Base-by-base conservation (phyloP, 1,139 yeast species). In the Candida glucosophila region DNA sequence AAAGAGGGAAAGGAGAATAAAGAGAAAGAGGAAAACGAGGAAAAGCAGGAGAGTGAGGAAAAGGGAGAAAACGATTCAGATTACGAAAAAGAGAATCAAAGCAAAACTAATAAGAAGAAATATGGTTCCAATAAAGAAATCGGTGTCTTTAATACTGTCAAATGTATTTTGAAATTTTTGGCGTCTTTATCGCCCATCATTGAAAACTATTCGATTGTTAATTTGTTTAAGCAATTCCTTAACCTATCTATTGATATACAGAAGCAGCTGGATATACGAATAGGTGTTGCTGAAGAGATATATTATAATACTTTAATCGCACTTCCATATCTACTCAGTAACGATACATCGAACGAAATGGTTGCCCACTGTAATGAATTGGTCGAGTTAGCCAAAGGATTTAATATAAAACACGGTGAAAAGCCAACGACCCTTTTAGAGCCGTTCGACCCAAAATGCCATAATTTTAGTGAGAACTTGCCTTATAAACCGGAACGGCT, bases 71-170 rank as follows among this genome's bases (percentile, higher is more conserved):
- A 5, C 26, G 16, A 15, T 15, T 14, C 15, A 9, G 52, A 49
- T 14, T n/a, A 40, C 4, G 22, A 20, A 5, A 29, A 30, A 19
- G 22, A 27, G 10, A 20, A 19, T 12, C 30, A 22, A 7, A 52
- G 50, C 13, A 46, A 51, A 9, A 27, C 34, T 10, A 26, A 27
- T 13, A 35, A 28, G 5, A 35, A 22, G 5, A 29, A 24, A 9
- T 35, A 33, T 12, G 29, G 24, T 13, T 41, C 39, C 53, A 11
- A 49, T 45, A 56, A 51, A 30, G 68, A 72, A 26, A 73, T 76
- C 15, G 86, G 86, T 15, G 54, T 64, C n/a, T 81, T 85, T 73
- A 78, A 78, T 37, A 71, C 72, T 35, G 53, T 82, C 36, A 86
- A 90, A 50, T 62, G 81, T 12, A 55, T 77, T 15, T 48, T 83